Base-by-base conservation (phyloP, 495 filamentous ascomycete genomes). In the Hapsidospora chrysogenum region DNA sequence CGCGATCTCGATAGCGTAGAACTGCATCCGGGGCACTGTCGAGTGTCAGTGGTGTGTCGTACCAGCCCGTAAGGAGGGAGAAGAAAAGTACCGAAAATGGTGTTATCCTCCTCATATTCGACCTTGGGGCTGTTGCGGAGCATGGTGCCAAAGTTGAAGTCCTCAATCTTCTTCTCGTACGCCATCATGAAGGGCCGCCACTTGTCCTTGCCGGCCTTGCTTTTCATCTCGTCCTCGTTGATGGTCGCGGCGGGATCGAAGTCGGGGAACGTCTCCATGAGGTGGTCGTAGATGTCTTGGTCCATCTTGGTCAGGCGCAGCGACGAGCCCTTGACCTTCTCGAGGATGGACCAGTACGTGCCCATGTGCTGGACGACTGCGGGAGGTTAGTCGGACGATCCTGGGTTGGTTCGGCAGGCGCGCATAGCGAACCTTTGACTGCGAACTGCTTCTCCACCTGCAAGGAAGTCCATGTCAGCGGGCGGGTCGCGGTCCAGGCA, bases 371-470 rank as follows among this genome's bases (percentile, higher is more conserved):
- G 80, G 9, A 99, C 92, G 31, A 74, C 84, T 87, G 44, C 17
- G 17, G 13, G 17, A 13, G 17, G 9, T 29, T 34, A 13, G 10
- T 9, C 14, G 31, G n/a, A n/a, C n/a, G n/a, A n/a, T n/a, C n/a
- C n/a, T n/a, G n/a, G n/a, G n/a, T n/a, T n/a, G n/a, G n/a, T n/a
- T n/a, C n/a, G n/a, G n/a, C n/a, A n/a, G n/a, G 3, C n/a, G n/a
- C n/a, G n/a, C n/a, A 21, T 21, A n/a, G 50, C 63, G 16, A 48
- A 83, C 82, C 81, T 68, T 96, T 96, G 46, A 99, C 89, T 22
- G 92, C 89, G 48, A 99, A 99, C 58, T 96, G 92, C 68, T 94
- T 95, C 71, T 99, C 89, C 52, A 97, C 94, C 84, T 97, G 26
- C n/a, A 17, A 14, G 5, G 23, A 15, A 15, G 28, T 31, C 9